Conservation (phyloP, 2,329 filamentous ascomycete species). For the Venturia carpophila region DNA sequence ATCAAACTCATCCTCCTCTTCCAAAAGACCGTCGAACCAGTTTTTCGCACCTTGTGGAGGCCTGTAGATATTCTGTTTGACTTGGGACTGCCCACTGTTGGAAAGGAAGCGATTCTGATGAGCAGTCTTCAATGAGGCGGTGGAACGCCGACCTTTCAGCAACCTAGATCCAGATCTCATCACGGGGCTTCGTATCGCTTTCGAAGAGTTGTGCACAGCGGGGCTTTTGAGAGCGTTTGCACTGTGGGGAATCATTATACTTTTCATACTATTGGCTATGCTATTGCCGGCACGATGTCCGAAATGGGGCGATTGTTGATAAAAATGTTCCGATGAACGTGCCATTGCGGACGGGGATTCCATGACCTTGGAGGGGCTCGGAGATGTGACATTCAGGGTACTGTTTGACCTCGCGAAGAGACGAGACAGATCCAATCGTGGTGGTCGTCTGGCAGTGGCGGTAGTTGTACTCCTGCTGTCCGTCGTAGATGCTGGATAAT, state of each 20-base stretch:
- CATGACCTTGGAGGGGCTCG: conserved; percentile 30
- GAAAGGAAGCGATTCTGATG: conserved; percentile 18
- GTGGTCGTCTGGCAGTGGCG: conserved; percentile 29
- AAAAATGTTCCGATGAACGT: conserved; percentile 30
- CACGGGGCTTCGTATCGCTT: conserved; percentile 16
- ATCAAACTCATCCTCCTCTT: conserved; percentile 31
- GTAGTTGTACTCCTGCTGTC: conserved; percentile 22
- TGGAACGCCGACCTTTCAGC: not conserved
- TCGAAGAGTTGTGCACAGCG: not conserved
- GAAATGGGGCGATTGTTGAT: not conserved
- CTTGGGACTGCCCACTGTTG: conserved; percentile 28
- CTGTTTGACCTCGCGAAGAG: conserved; percentile 31
- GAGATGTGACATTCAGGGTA: conserved; percentile 29
- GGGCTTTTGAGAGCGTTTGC: conserved; percentile 19
- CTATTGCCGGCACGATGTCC: conserved; percentile 18
- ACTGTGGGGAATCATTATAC: not conserved
- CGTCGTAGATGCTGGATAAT: conserved; percentile 11
- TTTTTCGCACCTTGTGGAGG: conserved; percentile 43
- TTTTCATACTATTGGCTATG: conserved; percentile 25
- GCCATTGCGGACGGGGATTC: conserved; percentile 36
- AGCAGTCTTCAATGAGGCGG: not conserved
- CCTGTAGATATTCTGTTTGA: conserved; percentile 40
- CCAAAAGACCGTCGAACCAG: conserved; percentile 42
- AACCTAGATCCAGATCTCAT: conserved; percentile 23
- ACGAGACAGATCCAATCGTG: conserved; percentile 35